Evolutionary conservation across 2,329 filamentous ascomycete species (phyloP), one percentile per base, ranked within the genome.

Genomic region (Neoscytalidium dimidiatum): DNA sequence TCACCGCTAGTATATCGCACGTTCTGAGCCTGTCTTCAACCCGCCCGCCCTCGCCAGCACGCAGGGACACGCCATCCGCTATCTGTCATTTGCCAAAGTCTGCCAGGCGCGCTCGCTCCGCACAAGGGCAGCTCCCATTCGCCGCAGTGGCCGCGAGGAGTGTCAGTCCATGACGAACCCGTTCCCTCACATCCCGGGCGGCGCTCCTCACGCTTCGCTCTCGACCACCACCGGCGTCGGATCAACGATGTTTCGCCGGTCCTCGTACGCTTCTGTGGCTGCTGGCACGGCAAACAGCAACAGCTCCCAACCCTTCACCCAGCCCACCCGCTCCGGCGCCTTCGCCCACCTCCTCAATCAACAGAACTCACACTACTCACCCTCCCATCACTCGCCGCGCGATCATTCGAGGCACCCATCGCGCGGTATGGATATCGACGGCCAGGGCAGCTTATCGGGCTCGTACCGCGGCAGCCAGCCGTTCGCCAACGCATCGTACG

Each of bases 221-320:
- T 56, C 52, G 8, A 51, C 61, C 33, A 64, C 58, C 43, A 52
- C 62, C 53, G 48, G 52, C 53, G 41, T 49, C 62, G 62, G 62
- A 46, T 35, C 58, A 62, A 63, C 64, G 65, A 72, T 72, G 70
- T 71, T 70, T 70, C 82, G 85, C 73, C 80, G 85, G 69, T 84
- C 84, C 46, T 88, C 87, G 60, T 88, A 88, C 78, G 86, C 86
- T 70, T 87, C 86, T 28, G 85, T 88, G 66, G 82, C 85, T 65
- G 84, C 85, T 62, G 85, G 85, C 56, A 81, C 80, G 69, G 76
- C 78, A 70, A 68, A 70, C 64, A 71, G 67, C 62, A 73, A 67
- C 67, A 70, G 66, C 58, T 78, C 67, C 69, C 75, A 66, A 68
- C 77, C 73, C 73, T 71, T 74, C 66, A 71, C 74, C 48, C 71